Conservation (phyloP, 2,329 filamentous ascomycete genomes). For the Nigrospora sphaerica region DNA sequence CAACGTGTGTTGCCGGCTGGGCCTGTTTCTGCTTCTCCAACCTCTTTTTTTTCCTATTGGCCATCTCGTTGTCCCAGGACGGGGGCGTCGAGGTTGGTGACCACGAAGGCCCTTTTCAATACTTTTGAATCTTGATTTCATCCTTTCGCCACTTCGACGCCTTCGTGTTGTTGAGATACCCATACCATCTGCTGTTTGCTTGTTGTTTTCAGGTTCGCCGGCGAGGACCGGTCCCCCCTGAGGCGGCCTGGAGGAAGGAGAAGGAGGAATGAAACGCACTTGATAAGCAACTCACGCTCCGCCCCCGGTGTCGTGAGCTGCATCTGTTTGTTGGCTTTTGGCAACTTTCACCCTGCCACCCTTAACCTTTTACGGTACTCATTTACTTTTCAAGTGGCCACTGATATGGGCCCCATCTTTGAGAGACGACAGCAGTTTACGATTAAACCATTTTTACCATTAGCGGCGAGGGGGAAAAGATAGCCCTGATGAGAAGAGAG, state of each 20-base stretch:
- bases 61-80: conserved; percentile 9
- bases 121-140: conserved; percentile 1
- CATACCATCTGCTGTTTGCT: background rate
- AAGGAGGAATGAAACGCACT: background rate
- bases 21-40: conserved; percentile 6
- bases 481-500: too few relatives aligned
- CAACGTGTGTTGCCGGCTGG: conserved; percentile 12
- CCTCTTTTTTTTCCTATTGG: conserved; percentile 6
- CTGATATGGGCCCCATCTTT: too few relatives aligned
- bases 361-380: too few relatives aligned
- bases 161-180: conserved; percentile 17
- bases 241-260: background rate
- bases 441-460: too few relatives aligned
- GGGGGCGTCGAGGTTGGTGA: conserved; percentile 10
- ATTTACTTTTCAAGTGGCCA: too few relatives aligned
- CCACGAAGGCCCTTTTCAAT: conserved; percentile 11
- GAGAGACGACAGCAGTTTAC: too few relatives aligned
- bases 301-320: too few relatives aligned
- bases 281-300: too few relatives aligned
- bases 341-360: too few relatives aligned
- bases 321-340: too few relatives aligned
- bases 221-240: conserved; percentile 9
- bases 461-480: too few relatives aligned
- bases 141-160: conserved; percentile 1
- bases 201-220: conserved; percentile 12